Conservation (phyloP, 2,329 filamentous ascomycete species). For the Grosmannia clavigera region DNA sequence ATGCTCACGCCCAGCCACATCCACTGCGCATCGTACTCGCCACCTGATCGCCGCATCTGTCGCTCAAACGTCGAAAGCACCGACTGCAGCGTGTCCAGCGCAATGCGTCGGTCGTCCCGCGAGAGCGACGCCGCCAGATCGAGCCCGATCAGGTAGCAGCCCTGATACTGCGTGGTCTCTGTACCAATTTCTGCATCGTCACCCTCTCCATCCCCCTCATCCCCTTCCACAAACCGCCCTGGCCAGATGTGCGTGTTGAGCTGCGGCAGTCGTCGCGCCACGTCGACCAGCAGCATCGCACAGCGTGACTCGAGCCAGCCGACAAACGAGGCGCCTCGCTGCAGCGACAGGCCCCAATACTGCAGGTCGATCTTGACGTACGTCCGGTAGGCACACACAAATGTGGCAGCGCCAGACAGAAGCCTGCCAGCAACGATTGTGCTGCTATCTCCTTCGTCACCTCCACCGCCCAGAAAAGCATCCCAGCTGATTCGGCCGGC, state of each 20-base stretch:
- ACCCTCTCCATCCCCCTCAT: constrained; percentile 14
- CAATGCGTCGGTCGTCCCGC: constrained; percentile 28
- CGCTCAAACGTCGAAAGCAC: constrained; percentile 35
- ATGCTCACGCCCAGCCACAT: constrained; percentile 36
- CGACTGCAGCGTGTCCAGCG: constrained; percentile 29
- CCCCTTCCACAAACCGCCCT: constrained; percentile 35
- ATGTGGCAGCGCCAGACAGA: constrained; percentile 26
- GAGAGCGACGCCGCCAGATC: constrained; percentile 18
- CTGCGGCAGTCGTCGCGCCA: constrained; percentile 37
- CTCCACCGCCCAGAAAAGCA: constrained; percentile 22
- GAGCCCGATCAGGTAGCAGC: constrained; percentile 50
- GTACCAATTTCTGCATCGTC: constrained; percentile 4
- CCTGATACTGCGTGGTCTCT: constrained; percentile 35
- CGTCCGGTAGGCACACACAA: constrained; percentile 36
- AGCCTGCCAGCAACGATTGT: not conserved
- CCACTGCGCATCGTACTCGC: constrained; percentile 33
- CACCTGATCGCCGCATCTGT: constrained; percentile 26
- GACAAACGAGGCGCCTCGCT: constrained; percentile 41
- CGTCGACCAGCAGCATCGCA: constrained; percentile 44
- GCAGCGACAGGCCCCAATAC: constrained; percentile 49
- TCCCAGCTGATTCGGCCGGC: constrained; percentile 28
- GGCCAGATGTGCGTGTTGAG: constrained; percentile 51
- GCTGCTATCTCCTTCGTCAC: too few species aligned
- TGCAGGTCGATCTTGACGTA: constrained; percentile 51
- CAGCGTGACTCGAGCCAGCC: constrained; percentile 54